Conservation (phyloP, 169 alveolate species). For the Plasmodium inui region DNA sequence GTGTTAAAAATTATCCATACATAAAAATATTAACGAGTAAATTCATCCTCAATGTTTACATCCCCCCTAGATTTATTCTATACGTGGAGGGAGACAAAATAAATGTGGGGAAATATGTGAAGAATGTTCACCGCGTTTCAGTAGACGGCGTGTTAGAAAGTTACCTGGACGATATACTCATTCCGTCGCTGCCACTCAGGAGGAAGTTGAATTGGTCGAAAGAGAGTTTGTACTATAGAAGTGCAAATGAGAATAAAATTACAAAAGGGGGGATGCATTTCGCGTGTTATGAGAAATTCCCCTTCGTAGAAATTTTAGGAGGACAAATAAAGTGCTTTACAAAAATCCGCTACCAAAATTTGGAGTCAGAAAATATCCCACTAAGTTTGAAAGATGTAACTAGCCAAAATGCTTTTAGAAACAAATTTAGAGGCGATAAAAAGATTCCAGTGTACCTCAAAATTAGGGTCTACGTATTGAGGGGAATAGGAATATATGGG, state of each 20-base stretch:
- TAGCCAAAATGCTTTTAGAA: constrained; percentile 75
- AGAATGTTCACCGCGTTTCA: constrained; percentile 77
- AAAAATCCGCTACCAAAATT: constrained; percentile 50
- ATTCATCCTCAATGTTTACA: constrained; percentile 83
- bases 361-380: constrained; percentile 67
- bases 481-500: constrained; percentile 79
- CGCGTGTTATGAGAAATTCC: constrained; percentile 65
- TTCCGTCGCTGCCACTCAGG: constrained; percentile 79
- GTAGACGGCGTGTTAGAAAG: constrained; percentile 82
- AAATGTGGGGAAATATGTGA: constrained; percentile 61
- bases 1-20: constrained; percentile 80
- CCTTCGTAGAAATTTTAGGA: constrained; percentile 62
- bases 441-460: constrained; percentile 85
- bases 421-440: constrained; percentile 81
- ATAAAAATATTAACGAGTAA: constrained; percentile 81
- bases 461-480: constrained; percentile 86
- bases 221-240: background rate
- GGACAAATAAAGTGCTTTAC: constrained; percentile 75
- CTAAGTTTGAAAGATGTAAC: constrained; percentile 58
- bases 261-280: constrained; percentile 45
- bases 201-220: constrained; percentile 38
- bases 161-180: constrained; percentile 79
- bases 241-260: constrained; percentile 18
- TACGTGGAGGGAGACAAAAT: constrained; percentile 87
- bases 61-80: constrained; percentile 87